These are phyloP conservation scores for Phialocephala sp. DNA, from an alignment of 2,329 filamentous ascomycete species.

Conservation along the genomic window DNA sequence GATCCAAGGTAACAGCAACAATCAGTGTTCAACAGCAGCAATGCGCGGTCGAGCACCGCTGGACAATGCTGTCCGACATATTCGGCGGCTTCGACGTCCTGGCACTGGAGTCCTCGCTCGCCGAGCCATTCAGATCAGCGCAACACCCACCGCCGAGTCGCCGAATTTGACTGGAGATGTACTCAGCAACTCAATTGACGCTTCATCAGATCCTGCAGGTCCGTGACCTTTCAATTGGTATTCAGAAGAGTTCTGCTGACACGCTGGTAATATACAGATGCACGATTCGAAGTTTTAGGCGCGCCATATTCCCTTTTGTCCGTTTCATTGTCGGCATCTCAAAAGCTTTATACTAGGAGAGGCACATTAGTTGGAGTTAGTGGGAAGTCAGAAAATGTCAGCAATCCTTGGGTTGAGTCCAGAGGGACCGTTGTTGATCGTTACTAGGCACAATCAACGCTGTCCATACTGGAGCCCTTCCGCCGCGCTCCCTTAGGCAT, in stretches of 20 bases:
- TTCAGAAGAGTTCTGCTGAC: conserved; percentile 14
- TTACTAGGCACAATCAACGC: conserved; percentile 79
- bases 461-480: conserved; percentile 86
- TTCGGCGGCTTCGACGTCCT: conserved; percentile 35
- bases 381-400: conserved; percentile 88
- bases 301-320: conserved; percentile 92
- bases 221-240: conserved; percentile 17
- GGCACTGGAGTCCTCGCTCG: conserved; percentile 44
- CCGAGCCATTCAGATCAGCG: conserved; percentile 66
- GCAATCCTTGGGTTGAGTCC: conserved; percentile 31
- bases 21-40: conserved; percentile 29
- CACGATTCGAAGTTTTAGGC: conserved; percentile 91
- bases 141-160: conserved; percentile 62
- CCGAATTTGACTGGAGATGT: conserved; percentile 58
- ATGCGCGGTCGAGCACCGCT: conserved; percentile 41
- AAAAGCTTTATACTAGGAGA: conserved; percentile 88
- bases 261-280: conserved; percentile 63
- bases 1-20: conserved; percentile 20
- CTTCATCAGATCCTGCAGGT: conserved; percentile 42
- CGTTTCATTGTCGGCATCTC: conserved; percentile 89
- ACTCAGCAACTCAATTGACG: conserved; percentile 56
- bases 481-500: conserved; percentile 81
- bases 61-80: conserved; percentile 34
- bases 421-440: background rate
- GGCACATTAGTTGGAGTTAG: conserved; percentile 90